Conservation (phyloP, 768 basidiomycete species). For the Tephrocybe sp. region DNA sequence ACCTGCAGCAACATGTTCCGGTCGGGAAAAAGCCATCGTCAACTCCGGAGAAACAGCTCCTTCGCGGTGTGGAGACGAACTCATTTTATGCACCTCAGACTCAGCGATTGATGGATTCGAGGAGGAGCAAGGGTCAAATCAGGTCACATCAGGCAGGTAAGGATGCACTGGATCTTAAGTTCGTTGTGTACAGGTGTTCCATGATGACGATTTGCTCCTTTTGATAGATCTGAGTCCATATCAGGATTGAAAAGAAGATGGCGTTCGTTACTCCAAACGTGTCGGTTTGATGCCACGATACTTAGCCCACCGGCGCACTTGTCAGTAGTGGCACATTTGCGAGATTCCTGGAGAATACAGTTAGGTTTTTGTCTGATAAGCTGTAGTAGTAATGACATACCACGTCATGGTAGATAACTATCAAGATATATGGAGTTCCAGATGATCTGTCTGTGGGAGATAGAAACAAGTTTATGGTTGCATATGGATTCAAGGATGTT, state of each 20-base stretch:
- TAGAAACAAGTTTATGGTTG: background rate
- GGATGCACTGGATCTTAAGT: constrained; percentile 2
- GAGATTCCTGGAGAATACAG: no score
- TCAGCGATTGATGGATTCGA: constrained; percentile 8
- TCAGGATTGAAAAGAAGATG: background rate
- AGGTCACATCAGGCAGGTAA: constrained; percentile 10
- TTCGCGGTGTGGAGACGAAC: constrained; percentile 2
- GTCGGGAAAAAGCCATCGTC: constrained; percentile 12
- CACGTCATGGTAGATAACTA: background rate
- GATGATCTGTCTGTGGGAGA: background rate
- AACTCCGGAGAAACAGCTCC: constrained; percentile 9
- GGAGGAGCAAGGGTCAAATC: constrained; percentile 7
- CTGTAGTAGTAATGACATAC: background rate
- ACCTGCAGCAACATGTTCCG: constrained; percentile 11
- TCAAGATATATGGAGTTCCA: background rate
- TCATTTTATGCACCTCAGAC: constrained; percentile 9
- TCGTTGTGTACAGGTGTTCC: constrained; percentile 7
- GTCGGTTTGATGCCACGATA: background rate
- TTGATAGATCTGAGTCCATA: constrained; percentile 9
- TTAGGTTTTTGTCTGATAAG: no score
- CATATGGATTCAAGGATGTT: no score
- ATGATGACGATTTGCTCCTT: constrained; percentile 14
- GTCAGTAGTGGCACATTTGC: no score
- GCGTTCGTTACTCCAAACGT: background rate
- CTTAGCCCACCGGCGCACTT: no score